Conservation (phyloP, 495 filamentous ascomycete species). For the Penicillium ochrochloron region DNA sequence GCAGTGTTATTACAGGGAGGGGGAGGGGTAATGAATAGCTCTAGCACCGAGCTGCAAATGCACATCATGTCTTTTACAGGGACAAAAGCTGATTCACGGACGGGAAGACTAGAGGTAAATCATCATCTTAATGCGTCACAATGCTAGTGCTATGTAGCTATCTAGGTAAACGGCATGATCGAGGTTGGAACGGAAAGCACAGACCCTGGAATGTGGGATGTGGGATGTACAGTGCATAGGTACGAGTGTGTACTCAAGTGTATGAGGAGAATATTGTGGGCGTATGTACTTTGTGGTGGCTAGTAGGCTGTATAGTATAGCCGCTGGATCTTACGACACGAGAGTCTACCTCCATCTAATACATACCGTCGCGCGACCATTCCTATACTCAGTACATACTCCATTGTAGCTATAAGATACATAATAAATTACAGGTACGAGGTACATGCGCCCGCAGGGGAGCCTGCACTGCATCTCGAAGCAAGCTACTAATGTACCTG, state of each 20-base stretch:
- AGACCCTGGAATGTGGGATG: slow-evolving; percentile 3
- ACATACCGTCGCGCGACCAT: neutral
- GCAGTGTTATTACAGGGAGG: slow-evolving; percentile 8
- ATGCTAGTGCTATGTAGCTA: neutral
- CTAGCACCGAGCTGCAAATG: slow-evolving; percentile 26
- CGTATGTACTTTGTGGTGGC: neutral
- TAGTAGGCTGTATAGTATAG: slow-evolving; percentile 2
- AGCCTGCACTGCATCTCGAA: neutral
- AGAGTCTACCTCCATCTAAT: neutral
- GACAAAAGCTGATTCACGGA: neutral
- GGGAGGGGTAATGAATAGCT: slow-evolving; percentile 17
- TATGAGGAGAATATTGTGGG: neutral
- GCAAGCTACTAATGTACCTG: neutral
- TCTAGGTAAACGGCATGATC: neutral
- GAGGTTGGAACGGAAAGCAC: neutral
- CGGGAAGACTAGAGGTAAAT: neutral
- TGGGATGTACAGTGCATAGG: slow-evolving; percentile 11
- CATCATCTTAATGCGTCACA: neutral
- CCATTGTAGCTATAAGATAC: neutral
- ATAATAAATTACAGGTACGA: slow-evolving; percentile 5
- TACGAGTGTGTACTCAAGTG: neutral
- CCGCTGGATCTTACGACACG: neutral
- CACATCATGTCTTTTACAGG: slow-evolving; percentile 24
- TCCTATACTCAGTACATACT: neutral
- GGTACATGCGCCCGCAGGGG: neutral